A percentile compares a stretch with the other conserved stretches of the same genome.
Evolutionary conservation across 2,329 filamentous ascomycete species (phyloP).

Genomic region (Neonectria hederae): DNA sequence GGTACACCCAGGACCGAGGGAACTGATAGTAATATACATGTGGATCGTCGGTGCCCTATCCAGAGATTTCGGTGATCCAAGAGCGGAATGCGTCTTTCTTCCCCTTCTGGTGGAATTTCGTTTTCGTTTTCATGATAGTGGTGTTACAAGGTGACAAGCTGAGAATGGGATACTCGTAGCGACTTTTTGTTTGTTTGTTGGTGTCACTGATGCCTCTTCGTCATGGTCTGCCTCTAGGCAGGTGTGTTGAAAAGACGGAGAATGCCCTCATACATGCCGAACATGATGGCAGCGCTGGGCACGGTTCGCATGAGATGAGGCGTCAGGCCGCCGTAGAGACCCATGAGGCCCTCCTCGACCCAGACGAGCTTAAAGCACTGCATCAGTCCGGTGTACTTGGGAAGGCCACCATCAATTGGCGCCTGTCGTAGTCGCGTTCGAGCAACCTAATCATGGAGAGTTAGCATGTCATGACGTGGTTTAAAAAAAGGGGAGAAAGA

Average conservation of each 20-base stretch:
- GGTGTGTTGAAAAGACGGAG: slow-evolving; percentile 57
- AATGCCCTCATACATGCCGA: slow-evolving; percentile 81
- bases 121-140: background rate
- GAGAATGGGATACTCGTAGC: background rate
- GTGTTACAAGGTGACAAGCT: background rate
- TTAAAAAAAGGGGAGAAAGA: background rate
- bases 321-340: slow-evolving; percentile 89
- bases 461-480: background rate
- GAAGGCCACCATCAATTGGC: slow-evolving; percentile 73
- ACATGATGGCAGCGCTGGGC: slow-evolving; percentile 94
- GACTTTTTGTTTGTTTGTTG: background rate
- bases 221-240: slow-evolving; percentile 36
- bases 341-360: slow-evolving; percentile 86
- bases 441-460: slow-evolving; percentile 66
- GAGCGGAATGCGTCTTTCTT: background rate
- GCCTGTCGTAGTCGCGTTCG: slow-evolving; percentile 87
- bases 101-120: background rate
- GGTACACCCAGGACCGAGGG: background rate
- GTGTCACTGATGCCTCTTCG: background rate
- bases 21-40: background rate
- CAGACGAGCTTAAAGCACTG: slow-evolving; percentile 91
- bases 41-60: background rate
- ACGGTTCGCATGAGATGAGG: slow-evolving; percentile 92
- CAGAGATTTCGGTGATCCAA: background rate
- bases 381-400: slow-evolving; percentile 87